A percentile compares a stretch with the other conserved stretches of the same genome.
Conservation (phyloP, 805 yeast genomes). For the Ogataea populi-albae region DNA sequence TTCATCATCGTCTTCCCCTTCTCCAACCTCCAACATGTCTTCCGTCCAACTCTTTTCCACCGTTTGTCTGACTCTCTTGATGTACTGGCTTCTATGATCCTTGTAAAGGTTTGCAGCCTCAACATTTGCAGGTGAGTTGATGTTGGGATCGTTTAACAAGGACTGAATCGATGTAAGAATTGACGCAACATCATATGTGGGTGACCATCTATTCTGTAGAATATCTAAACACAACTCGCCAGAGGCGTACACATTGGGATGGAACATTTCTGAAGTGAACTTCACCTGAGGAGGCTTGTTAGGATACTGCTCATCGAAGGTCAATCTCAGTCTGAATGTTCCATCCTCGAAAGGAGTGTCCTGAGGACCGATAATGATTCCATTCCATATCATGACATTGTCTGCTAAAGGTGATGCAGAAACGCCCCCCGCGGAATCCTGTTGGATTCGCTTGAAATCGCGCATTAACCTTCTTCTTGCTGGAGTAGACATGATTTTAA, state of each 20-base stretch:
- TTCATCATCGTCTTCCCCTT: conserved; percentile 38
- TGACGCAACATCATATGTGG: conserved; percentile 96
- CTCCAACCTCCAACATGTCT: conserved; percentile 61
- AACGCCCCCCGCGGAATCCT: conserved; percentile 97
- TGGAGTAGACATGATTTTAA: conserved; percentile 99
- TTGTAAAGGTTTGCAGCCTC: conserved; percentile 95
- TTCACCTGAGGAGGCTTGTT: conserved; percentile 94
- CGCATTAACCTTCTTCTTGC: conserved; percentile 99
- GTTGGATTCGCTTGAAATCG: conserved; percentile 97
- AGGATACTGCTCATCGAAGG: conserved; percentile 96
- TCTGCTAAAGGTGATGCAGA: conserved; percentile 97
- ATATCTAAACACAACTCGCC: conserved; percentile 97
- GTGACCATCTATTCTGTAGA: conserved; percentile 96
- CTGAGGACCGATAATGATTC: conserved; percentile 95
- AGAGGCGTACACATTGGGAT: conserved; percentile 93
- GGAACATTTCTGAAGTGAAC: conserved; percentile 92
- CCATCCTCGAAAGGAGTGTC: conserved; percentile 99
- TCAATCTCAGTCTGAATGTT: conserved; percentile 79
- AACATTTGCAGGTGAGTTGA: conserved; percentile 94
- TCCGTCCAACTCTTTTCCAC: conserved; percentile 95
- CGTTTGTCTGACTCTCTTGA: conserved; percentile 87
- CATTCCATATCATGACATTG: conserved; percentile 97
- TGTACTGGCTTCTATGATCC: conserved; percentile 91
- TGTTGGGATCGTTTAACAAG: conserved; percentile 92
- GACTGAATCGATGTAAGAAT: conserved; percentile 91